These are phyloP conservation scores for Melampsora abietis-canadensis DNA, from an alignment of 1,284 basidiomycete genomes.

Conservation along the genomic window DNA sequence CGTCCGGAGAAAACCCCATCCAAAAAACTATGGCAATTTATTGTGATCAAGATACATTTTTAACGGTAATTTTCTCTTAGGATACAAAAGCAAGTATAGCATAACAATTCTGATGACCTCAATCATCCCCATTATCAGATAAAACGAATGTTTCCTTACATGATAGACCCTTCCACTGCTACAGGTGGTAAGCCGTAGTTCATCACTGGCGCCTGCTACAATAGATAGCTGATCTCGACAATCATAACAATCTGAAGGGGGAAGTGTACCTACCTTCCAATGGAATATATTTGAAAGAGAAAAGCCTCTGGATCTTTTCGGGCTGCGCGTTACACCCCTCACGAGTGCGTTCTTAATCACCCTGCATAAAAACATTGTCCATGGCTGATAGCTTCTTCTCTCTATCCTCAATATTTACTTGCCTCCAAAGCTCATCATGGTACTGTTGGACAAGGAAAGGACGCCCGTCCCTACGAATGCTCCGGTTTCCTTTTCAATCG, in stretches of 20 bases:
- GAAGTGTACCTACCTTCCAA: slow-evolving; percentile 68
- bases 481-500: slow-evolving; percentile 70
- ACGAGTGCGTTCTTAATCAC: slow-evolving; percentile 57
- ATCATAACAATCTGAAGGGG: background rate
- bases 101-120: background rate
- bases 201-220: slow-evolving; percentile 8
- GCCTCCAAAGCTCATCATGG: slow-evolving; percentile 57
- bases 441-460: no score
- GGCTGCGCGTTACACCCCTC: slow-evolving; percentile 65
- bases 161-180: slow-evolving; percentile 68
- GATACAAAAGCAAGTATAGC: slow-evolving; percentile 58
- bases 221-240: background rate
- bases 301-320: slow-evolving; percentile 64
- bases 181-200: slow-evolving; percentile 62
- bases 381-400: no score
- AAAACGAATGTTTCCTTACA: slow-evolving; percentile 66
- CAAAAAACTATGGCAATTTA: slow-evolving; percentile 72
- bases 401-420: slow-evolving; percentile 45
- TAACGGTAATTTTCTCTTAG: no score
- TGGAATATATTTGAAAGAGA: slow-evolving; percentile 72
- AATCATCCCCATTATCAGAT: slow-evolving; percentile 11
- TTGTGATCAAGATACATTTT: slow-evolving; percentile 61
- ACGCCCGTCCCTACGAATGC: slow-evolving; percentile 63
- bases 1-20: slow-evolving; percentile 61
- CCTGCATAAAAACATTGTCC: background rate